A percentile compares a stretch with the other conserved stretches of the same genome.
phyloP scores from a whole-genome alignment of 169 alveolate genomes.

The Babesia caballi region DNA sequence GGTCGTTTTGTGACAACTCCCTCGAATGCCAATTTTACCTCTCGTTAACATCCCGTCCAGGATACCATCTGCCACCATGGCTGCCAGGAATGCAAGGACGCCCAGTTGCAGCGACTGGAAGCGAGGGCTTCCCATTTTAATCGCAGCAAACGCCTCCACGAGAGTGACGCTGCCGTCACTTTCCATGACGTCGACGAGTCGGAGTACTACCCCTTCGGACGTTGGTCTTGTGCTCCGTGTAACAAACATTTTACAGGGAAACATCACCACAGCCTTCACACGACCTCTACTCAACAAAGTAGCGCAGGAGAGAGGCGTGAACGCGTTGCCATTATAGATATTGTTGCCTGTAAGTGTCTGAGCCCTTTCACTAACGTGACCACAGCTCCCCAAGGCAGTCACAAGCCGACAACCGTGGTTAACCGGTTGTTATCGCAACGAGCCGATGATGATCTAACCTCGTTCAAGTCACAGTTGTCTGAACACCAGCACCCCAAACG shows the following conservation, averaged over 20 bases:
- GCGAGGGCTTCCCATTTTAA: background rate
- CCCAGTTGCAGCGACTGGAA: slow-evolving; percentile 19
- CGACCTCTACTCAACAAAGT: background rate
- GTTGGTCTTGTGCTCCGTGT: background rate
- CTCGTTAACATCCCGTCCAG: slow-evolving; percentile 1
- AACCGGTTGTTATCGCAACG: background rate
- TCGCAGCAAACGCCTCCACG: background rate
- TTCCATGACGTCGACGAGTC: slow-evolving; percentile 20
- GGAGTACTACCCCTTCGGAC: slow-evolving; percentile 20
- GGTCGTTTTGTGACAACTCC: background rate
- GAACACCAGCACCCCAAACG: background rate
- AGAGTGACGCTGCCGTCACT: background rate
- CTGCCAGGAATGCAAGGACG: slow-evolving; percentile 39
- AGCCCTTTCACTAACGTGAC: background rate
- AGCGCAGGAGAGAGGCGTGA: background rate
- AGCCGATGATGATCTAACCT: background rate
- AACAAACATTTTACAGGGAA: background rate
- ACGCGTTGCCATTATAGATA: background rate
- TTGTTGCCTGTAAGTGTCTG: background rate
- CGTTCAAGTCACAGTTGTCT: background rate
- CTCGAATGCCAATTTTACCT: background rate
- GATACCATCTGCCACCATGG: slow-evolving; percentile 25
- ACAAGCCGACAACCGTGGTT: background rate
- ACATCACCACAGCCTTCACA: background rate
- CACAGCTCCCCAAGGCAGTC: background rate